These are phyloP conservation scores for Arthrinium puccinioides DNA, from an alignment of 2,329 filamentous ascomycete genomes.

Conservation along the genomic window DNA sequence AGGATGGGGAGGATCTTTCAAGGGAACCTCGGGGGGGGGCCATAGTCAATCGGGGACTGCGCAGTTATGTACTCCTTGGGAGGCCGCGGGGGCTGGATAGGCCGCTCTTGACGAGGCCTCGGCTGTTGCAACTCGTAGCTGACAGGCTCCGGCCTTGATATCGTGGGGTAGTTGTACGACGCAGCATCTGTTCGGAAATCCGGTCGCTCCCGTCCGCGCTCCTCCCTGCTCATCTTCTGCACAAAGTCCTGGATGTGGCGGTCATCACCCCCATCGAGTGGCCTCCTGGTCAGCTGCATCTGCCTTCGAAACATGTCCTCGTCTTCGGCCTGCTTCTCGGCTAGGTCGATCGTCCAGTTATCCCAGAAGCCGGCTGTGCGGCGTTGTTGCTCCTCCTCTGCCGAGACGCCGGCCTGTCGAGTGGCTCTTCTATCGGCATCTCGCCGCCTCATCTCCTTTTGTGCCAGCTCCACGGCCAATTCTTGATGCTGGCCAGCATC, in stretches of 20 bases:
- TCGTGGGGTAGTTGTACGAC: constrained; percentile 49
- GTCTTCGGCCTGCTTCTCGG: constrained; percentile 21
- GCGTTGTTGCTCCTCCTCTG: constrained; percentile 49
- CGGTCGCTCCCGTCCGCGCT: constrained; percentile 14
- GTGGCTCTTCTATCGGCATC: constrained; percentile 53
- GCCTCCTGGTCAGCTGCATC: constrained; percentile 45
- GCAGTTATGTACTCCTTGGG: constrained; percentile 25
- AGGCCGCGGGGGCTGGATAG: constrained; percentile 28
- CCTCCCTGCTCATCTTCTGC: constrained; percentile 9
- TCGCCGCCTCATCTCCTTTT: constrained; percentile 62
- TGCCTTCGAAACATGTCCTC: constrained; percentile 40
- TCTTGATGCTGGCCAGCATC: constrained; percentile 67
- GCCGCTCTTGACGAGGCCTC: constrained; percentile 9
- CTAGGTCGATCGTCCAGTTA: constrained; percentile 29
- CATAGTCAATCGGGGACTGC: too few species aligned
- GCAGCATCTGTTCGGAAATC: neutral
- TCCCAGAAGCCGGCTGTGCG: constrained; percentile 38
- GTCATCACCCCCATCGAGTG: constrained; percentile 27
- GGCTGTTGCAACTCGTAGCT: constrained; percentile 28
- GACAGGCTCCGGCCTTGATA: constrained; percentile 43
- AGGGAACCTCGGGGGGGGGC: too few species aligned
- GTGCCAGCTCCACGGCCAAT: constrained; percentile 69
- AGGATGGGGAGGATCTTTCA: constrained; percentile 3
- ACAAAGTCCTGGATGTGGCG: constrained; percentile 17
- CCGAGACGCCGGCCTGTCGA: constrained; percentile 48